phyloP scores from a whole-genome alignment of 164 flowering plant genomes.

The Taxillus chinensis region DNA sequence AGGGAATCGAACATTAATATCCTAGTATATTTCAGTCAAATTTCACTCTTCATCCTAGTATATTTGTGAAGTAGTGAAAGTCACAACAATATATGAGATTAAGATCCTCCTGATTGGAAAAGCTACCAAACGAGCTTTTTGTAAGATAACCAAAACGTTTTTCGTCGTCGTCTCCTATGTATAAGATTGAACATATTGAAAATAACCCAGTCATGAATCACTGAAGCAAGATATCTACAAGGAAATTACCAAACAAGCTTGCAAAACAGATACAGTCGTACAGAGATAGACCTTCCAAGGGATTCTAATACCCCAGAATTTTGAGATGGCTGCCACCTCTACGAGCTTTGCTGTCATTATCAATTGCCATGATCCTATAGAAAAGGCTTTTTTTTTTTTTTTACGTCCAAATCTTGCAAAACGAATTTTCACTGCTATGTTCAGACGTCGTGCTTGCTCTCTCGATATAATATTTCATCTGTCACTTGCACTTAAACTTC shows the following conservation, averaged over 20 bases:
- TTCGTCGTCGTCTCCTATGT: conserved; percentile 11
- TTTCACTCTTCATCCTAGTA: background rate
- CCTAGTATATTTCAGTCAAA: conserved; percentile 17
- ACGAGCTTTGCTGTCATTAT: conserved; percentile 57
- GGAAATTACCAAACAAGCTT: no score
- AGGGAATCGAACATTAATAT: conserved; percentile 40
- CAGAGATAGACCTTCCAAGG: conserved; percentile 36
- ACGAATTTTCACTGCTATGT: conserved; percentile 75
- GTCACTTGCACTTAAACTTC: no score
- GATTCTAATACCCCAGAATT: conserved; percentile 85
- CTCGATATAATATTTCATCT: no score
- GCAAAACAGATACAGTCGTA: no score
- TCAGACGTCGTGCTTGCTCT: no score
- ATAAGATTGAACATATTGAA: no score
- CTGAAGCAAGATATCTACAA: no score
- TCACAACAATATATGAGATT: background rate
- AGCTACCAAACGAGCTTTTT: background rate
- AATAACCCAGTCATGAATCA: no score
- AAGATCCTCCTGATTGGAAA: background rate
- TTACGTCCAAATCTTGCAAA: conserved; percentile 78
- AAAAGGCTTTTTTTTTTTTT: conserved; percentile 82
- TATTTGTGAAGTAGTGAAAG: no score
- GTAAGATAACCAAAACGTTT: conserved; percentile 60
- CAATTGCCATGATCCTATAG: conserved; percentile 80
- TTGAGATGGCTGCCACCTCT: conserved; percentile 95